Conservation (phyloP, 1,284 basidiomycete genomes). For the Mixia osmundae region DNA sequence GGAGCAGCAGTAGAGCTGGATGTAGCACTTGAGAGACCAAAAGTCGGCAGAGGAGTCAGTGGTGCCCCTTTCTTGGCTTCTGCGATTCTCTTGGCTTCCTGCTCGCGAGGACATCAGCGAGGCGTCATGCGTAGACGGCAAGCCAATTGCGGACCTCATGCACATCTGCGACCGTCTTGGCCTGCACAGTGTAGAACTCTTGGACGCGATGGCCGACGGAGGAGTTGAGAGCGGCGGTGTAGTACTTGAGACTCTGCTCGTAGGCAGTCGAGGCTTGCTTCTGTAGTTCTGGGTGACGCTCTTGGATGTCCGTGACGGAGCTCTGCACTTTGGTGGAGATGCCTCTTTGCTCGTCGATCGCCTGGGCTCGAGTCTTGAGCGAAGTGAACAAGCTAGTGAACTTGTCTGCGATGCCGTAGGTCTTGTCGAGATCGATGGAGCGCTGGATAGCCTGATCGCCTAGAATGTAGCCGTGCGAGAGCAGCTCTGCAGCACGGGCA, state of each 20-base stretch:
- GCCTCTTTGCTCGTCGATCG: constrained; percentile 38
- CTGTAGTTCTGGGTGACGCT: constrained; percentile 55
- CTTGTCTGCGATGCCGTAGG: too few relatives aligned
- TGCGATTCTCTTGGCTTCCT: constrained; percentile 1
- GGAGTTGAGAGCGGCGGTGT: neutral
- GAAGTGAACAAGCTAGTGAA: neutral
- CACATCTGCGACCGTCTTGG: neutral
- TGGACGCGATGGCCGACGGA: neutral
- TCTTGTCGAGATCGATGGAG: constrained; percentile 40
- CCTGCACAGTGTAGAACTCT: neutral
- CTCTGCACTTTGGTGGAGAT: constrained; percentile 60
- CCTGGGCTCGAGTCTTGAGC: neutral
- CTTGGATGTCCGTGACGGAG: constrained; percentile 42
- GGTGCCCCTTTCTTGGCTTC: neutral
- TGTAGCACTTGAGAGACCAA: too few relatives aligned
- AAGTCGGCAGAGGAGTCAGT: too few relatives aligned
- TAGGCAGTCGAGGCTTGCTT: constrained; percentile 35
- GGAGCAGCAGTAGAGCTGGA: neutral
- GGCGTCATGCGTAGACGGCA: neutral
- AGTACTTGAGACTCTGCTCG: constrained; percentile 1
- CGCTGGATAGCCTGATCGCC: constrained; percentile 53
- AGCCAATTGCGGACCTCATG: neutral
- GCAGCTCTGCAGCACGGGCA: constrained; percentile 63
- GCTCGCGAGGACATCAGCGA: neutral
- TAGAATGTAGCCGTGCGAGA: constrained; percentile 60